phyloP scores from a whole-genome alignment of 1,284 basidiomycete genomes.

The Cystobasidium slooffiae region DNA sequence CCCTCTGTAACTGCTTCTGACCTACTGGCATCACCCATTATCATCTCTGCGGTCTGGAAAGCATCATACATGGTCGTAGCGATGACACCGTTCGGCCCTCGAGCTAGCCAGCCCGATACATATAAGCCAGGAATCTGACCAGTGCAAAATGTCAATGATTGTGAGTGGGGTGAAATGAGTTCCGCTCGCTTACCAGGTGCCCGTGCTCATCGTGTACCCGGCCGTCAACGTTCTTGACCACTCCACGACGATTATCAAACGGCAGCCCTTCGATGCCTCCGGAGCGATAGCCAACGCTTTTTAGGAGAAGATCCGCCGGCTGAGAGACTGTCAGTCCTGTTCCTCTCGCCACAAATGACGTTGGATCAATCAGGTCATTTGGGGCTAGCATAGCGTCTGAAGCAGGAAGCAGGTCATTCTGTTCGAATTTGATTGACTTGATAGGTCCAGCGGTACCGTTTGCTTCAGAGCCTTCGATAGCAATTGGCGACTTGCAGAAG shows the following conservation, averaged over 20 bases:
- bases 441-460: conserved; percentile 16
- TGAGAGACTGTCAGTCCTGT: conserved; percentile 66
- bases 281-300: conserved; percentile 83
- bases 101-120: conserved; percentile 90
- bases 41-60: conserved; percentile 73
- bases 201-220: conserved; percentile 54
- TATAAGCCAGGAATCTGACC: conserved; percentile 70
- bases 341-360: conserved; percentile 13
- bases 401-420: conserved; percentile 46
- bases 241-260: conserved; percentile 57
- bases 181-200: conserved; percentile 32
- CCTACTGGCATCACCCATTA: conserved; percentile 63
- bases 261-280: conserved; percentile 56
- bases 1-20: conserved; percentile 24
- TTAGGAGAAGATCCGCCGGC: conserved; percentile 77
- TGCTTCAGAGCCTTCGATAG: conserved; percentile 11
- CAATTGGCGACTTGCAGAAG: conserved; percentile 34
- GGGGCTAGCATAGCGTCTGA: conserved; percentile 14
- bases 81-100: conserved; percentile 88
- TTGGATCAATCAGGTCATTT: conserved; percentile 45
- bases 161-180: neutral
- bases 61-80: conserved; percentile 94
- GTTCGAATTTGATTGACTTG: conserved; percentile 44
- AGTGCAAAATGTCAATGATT: conserved; percentile 10
- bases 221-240: conserved; percentile 62